Percentiles rank a stretch among this genome's conserved stretches.
phyloP scores from a whole-genome alignment of 139 green algal genomes.

The Auxenochlorella protothecoides region DNA sequence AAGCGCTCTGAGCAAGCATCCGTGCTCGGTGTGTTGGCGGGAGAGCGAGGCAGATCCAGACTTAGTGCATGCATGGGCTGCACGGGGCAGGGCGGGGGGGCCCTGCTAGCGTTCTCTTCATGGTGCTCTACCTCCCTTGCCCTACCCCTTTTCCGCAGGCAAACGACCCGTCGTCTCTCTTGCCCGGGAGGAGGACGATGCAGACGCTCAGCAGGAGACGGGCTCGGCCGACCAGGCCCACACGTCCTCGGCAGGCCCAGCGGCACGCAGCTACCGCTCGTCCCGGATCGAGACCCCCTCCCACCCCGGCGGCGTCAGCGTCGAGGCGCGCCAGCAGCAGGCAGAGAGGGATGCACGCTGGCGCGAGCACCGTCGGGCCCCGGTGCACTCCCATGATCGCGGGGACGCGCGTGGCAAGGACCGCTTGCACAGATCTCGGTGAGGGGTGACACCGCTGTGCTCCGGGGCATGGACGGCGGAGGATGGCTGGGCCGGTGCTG shows the following conservation, averaged over 20 bases:
- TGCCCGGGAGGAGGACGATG: neutral
- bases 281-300: conserved; percentile 70
- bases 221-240: neutral
- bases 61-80: neutral
- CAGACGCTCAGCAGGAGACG: neutral
- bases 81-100: no score
- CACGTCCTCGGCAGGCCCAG: neutral
- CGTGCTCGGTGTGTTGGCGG: conserved; percentile 22
- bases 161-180: conserved; percentile 14
- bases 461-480: neutral
- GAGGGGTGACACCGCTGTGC: neutral
- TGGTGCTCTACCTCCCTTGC: neutral
- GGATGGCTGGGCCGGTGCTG: neutral
- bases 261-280: conserved; percentile 45
- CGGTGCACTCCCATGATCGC: neutral
- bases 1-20: conserved; percentile 44
- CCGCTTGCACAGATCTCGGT: neutral
- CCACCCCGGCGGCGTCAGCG: conserved; percentile 49
- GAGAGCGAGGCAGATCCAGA: no score
- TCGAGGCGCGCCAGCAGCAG: conserved; percentile 6
- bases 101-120: neutral
- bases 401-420: neutral
- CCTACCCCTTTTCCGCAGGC: conserved; percentile 1
- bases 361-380: conserved; percentile 20
- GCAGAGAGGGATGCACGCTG: conserved; percentile 22